A percentile compares a stretch with the other conserved stretches of the same genome.
Evolutionary conservation across 1,284 basidiomycete genomes (phyloP).

Genomic region (Tilletia setariae): DNA sequence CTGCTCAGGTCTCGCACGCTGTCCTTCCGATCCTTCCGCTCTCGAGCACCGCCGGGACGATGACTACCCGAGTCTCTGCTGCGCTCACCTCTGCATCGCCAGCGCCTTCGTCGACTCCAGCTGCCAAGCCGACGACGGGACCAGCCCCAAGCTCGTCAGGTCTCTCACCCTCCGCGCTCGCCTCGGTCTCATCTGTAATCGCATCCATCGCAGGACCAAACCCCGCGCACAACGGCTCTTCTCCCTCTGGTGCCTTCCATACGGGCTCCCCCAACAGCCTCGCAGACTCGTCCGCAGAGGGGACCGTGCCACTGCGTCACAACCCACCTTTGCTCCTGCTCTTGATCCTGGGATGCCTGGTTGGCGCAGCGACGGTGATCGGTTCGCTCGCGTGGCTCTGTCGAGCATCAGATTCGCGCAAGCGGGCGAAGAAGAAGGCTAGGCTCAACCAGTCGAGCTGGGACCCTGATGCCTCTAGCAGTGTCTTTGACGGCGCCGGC

Average conservation of each 20-base stretch:
- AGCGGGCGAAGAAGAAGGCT: slow-evolving; percentile 15
- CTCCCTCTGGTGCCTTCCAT: background rate
- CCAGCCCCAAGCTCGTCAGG: background rate
- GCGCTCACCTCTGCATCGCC: background rate
- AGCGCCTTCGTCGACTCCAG: background rate
- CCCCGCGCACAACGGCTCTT: background rate
- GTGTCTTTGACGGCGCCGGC: slow-evolving; percentile 10
- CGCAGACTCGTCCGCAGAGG: background rate
- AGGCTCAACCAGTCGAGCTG: slow-evolving; percentile 13
- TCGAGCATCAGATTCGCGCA: slow-evolving; percentile 2
- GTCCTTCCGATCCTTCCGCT: background rate
- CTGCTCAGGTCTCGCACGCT: background rate
- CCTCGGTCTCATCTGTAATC: background rate
- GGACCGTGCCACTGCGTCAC: background rate
- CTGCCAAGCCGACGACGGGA: background rate
- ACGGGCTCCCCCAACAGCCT: background rate
- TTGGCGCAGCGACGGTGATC: slow-evolving; percentile 13
- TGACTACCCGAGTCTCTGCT: background rate
- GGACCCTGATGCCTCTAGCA: slow-evolving; percentile 7
- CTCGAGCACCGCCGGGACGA: background rate
- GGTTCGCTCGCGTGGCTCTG: slow-evolving; percentile 8
- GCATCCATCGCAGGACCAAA: background rate
- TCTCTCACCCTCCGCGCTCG: background rate
- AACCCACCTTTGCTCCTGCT: slow-evolving; percentile 1
- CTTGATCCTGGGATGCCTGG: slow-evolving; percentile 4